phyloP scores from a whole-genome alignment of 495 filamentous ascomycete genomes.

The Annulohypoxylon moriforme region DNA sequence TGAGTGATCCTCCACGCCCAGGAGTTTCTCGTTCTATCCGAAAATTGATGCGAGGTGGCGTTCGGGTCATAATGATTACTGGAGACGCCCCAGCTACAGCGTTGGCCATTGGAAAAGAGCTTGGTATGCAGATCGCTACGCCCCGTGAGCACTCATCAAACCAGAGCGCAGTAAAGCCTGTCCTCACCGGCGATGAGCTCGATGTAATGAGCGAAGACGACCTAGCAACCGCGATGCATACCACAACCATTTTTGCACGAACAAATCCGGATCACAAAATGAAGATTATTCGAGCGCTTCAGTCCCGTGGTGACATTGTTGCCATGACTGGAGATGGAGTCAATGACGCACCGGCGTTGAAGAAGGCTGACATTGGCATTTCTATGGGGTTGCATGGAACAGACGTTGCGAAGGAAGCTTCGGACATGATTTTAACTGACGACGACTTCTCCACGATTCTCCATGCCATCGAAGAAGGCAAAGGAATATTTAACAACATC shows the following conservation, averaged over 20 bases:
- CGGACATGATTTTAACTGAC: slow-evolving; percentile 99
- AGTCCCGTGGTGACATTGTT: slow-evolving; percentile 93
- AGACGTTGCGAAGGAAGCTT: slow-evolving; percentile 97
- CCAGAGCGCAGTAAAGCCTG: slow-evolving; percentile 69
- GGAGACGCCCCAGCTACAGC: slow-evolving; percentile 96
- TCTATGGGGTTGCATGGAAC: slow-evolving; percentile 96
- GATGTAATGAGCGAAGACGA: slow-evolving; percentile 89
- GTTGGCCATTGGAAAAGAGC: slow-evolving; percentile 88
- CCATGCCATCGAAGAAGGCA: slow-evolving; percentile 96
- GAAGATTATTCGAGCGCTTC: slow-evolving; percentile 93
- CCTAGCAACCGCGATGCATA: slow-evolving; percentile 81
- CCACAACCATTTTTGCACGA: slow-evolving; percentile 92
- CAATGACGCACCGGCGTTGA: slow-evolving; percentile 95
- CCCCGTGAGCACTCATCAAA: slow-evolving; percentile 57
- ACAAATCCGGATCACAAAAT: slow-evolving; percentile 98
- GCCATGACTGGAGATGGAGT: slow-evolving; percentile 99
- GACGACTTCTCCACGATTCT: slow-evolving; percentile 98
- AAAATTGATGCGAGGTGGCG: slow-evolving; percentile 90
- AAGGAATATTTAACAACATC: slow-evolving; percentile 99
- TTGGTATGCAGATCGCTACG: slow-evolving; percentile 82
- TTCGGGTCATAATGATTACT: slow-evolving; percentile 98
- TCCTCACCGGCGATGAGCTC: slow-evolving; percentile 88
- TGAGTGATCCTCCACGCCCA: slow-evolving; percentile 94
- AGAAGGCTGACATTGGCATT: slow-evolving; percentile 97
- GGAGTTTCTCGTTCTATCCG: slow-evolving; percentile 91